These are phyloP conservation scores for Penicillium paradoxum DNA, from an alignment of 495 filamentous ascomycete genomes.

Conservation along the genomic window DNA sequence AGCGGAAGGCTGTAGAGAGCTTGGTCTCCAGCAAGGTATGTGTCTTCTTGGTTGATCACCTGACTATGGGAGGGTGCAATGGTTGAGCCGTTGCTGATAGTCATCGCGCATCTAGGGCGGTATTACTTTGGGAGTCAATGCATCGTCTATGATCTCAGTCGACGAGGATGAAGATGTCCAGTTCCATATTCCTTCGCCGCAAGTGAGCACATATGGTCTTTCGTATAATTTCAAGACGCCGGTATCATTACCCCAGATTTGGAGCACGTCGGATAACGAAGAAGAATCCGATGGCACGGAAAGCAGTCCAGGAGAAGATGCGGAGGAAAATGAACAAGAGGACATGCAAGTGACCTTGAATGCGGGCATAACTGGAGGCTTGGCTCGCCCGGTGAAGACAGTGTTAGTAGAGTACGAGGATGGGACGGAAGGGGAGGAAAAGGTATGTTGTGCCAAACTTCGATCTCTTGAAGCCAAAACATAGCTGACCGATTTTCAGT, in stretches of 20 bases:
- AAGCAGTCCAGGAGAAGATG: slow-evolving; percentile 5
- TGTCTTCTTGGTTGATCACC: slow-evolving; percentile 9
- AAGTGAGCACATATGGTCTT: slow-evolving; percentile 23
- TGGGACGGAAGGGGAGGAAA: slow-evolving; percentile 19
- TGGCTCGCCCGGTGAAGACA: slow-evolving; percentile 21
- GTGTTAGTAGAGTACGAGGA: slow-evolving; percentile 22
- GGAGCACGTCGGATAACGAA: slow-evolving; percentile 15
- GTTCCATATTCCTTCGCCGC: slow-evolving; percentile 25
- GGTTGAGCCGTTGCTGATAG: slow-evolving; percentile 7
- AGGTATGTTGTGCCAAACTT: slow-evolving; percentile 13
- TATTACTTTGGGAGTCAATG: slow-evolving; percentile 40
- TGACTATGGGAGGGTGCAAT: background rate
- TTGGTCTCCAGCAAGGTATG: slow-evolving; percentile 43
- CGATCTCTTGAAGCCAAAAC: background rate
- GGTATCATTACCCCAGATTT: slow-evolving; percentile 23
- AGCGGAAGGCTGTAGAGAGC: slow-evolving; percentile 36
- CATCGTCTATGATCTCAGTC: slow-evolving; percentile 31
- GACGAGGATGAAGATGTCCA: slow-evolving; percentile 29
- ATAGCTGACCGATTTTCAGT: slow-evolving; percentile 19
- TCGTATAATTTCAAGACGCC: slow-evolving; percentile 36
- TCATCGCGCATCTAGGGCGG: slow-evolving; percentile 22
- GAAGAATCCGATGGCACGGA: slow-evolving; percentile 1
- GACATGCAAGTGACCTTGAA: slow-evolving; percentile 28
- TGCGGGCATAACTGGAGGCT: slow-evolving; percentile 27
- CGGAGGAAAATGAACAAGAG: slow-evolving; percentile 6